Conservation (phyloP, 129 eudicot genomes). For the Apium graveolens region DNA sequence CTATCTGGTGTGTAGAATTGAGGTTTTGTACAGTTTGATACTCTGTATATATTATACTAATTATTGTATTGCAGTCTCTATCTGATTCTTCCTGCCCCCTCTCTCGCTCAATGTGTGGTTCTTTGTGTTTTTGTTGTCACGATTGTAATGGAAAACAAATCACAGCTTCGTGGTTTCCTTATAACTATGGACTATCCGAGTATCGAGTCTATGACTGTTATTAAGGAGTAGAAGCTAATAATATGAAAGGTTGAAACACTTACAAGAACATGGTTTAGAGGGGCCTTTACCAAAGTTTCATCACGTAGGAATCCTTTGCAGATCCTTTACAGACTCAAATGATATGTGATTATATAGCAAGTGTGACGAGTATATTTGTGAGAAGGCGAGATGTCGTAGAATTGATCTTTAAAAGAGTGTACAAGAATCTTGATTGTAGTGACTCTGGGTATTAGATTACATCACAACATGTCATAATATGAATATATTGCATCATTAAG, state of each 20-base stretch:
- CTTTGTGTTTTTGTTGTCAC: background rate
- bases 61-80: background rate
- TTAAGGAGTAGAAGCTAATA: too few species aligned
- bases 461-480: background rate
- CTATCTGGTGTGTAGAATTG: slow-evolving; percentile 36
- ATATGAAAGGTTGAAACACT: background rate
- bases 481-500: background rate
- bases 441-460: background rate
- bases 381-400: too few species aligned
- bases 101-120: background rate
- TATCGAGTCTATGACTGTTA: too few species aligned
- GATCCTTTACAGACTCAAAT: too few species aligned
- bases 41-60: slow-evolving; percentile 6
- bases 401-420: background rate
- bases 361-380: too few species aligned
- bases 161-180: background rate
- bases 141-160: background rate
- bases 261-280: background rate
- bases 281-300: background rate
- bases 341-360: too few species aligned
- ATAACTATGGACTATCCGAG: too few species aligned
- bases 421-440: background rate
- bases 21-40: slow-evolving; percentile 31
- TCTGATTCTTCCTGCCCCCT: too few species aligned
- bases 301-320: background rate